These are phyloP conservation scores for Penicillium sp. DNA, from an alignment of 2,329 filamentous ascomycete species.

Conservation along the genomic window DNA sequence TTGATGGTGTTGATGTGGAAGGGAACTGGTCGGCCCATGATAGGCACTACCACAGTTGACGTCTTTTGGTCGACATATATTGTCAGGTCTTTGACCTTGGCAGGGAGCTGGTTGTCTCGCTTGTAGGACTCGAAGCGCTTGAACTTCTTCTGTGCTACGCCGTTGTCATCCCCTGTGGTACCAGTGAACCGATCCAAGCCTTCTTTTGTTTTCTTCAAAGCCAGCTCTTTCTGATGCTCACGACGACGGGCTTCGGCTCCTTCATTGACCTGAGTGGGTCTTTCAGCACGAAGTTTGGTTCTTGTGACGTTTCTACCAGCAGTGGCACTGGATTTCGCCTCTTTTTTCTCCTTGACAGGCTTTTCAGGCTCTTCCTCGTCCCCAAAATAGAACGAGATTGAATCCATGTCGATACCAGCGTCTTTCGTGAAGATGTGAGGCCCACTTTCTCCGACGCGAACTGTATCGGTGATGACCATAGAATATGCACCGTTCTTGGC, in stretches of 20 bases:
- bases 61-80: slow-evolving; percentile 92
- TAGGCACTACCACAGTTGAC: slow-evolving; percentile 83
- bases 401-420: slow-evolving; percentile 85
- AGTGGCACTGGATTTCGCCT: slow-evolving; percentile 77
- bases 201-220: slow-evolving; percentile 83
- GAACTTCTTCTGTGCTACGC: slow-evolving; percentile 94
- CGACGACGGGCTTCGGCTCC: slow-evolving; percentile 83
- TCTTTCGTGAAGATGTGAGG: slow-evolving; percentile 89
- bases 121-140: slow-evolving; percentile 99
- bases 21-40: slow-evolving; percentile 95
- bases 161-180: slow-evolving; percentile 79
- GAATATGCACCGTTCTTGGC: slow-evolving; percentile 89
- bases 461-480: slow-evolving; percentile 85
- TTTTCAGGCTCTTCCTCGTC: slow-evolving; percentile 83
- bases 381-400: slow-evolving; percentile 97
- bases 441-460: slow-evolving; percentile 70
- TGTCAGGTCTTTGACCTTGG: slow-evolving; percentile 76
- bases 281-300: slow-evolving; percentile 86
- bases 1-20: slow-evolving; percentile 99
- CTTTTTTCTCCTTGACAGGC: slow-evolving; percentile 78
- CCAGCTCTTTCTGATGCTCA: slow-evolving; percentile 88
- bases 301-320: slow-evolving; percentile 94
- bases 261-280: slow-evolving; percentile 82
- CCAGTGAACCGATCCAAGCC: slow-evolving; percentile 83
- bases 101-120: slow-evolving; percentile 88